phyloP scores from a whole-genome alignment of 2,329 filamentous ascomycete species.

The Claviceps africana region DNA sequence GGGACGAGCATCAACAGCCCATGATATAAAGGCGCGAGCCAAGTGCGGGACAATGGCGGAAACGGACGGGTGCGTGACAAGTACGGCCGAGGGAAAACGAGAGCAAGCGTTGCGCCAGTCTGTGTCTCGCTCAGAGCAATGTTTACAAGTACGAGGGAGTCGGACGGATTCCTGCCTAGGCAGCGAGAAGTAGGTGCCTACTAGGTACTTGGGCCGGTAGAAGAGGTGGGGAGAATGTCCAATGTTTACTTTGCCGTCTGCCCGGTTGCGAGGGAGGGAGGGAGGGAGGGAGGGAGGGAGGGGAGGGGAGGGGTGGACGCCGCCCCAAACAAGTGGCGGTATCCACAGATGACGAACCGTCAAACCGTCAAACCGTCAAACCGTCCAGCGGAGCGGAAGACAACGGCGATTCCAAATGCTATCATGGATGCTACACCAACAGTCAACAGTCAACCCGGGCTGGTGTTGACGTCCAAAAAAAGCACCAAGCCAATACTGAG shows the following conservation, averaged over 20 bases:
- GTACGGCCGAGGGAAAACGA: not conserved
- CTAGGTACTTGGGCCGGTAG: too few relatives aligned
- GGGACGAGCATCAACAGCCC: not conserved
- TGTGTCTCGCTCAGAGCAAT: not conserved
- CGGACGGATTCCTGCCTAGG: not conserved
- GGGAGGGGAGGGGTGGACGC: slow-evolving; percentile 2
- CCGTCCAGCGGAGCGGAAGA: not conserved
- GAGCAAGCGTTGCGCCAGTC: not conserved
- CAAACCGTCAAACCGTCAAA: not conserved
- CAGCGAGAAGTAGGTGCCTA: too few relatives aligned
- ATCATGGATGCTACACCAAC: not conserved
- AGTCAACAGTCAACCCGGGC: not conserved
- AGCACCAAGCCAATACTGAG: not conserved
- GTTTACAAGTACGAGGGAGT: not conserved
- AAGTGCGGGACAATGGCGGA: not conserved
- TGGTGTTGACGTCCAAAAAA: not conserved
- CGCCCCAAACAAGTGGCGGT: not conserved
- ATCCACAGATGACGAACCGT: not conserved
- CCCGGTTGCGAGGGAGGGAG: not conserved
- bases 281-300: not conserved
- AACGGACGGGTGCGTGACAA: not conserved
- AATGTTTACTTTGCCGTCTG: not conserved
- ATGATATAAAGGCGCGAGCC: not conserved
- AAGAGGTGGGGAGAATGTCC: not conserved
- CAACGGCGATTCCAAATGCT: not conserved